These are phyloP conservation scores for Pulveroboletus ravenelii DNA, from an alignment of 768 basidiomycete genomes.

Conservation along the genomic window DNA sequence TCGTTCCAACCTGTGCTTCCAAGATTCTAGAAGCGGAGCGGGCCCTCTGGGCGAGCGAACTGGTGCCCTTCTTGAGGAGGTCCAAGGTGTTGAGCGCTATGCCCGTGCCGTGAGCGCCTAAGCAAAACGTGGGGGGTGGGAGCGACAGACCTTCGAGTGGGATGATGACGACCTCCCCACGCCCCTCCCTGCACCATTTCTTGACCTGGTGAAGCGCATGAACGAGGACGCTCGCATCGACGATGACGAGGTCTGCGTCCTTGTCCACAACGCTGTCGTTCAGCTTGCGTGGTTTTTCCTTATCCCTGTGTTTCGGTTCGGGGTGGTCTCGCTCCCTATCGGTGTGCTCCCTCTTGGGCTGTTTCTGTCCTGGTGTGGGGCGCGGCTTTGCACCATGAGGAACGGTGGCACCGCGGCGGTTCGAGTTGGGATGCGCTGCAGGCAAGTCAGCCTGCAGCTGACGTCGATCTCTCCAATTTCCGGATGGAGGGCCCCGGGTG, in stretches of 20 bases:
- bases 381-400: conserved; percentile 23
- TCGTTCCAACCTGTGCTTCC: conserved; percentile 81
- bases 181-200: conserved; percentile 73
- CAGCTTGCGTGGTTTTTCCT: conserved; percentile 19
- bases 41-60: conserved; percentile 71
- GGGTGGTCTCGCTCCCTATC: conserved; percentile 21
- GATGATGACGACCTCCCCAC: conserved; percentile 74
- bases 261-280: conserved; percentile 37
- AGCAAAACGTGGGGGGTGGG: background rate
- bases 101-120: conserved; percentile 7
- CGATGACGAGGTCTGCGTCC: conserved; percentile 70
- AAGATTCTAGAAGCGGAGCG: conserved; percentile 85
- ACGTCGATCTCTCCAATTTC: conserved; percentile 59
- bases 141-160: conserved; percentile 73
- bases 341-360: conserved; percentile 18
- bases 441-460: conserved; percentile 21
- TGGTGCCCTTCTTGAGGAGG: conserved; percentile 86
- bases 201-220: conserved; percentile 75
- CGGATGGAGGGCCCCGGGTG: conserved; percentile 44
- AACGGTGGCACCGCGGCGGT: conserved; percentile 14
- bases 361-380: conserved; percentile 14
- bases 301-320: conserved; percentile 16
- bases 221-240: conserved; percentile 80
- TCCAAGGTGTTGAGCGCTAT: conserved; percentile 88
- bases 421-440: conserved; percentile 10